phyloP scores from a whole-genome alignment of 2,329 filamentous ascomycete species.

The Botryotinia globosa region DNA sequence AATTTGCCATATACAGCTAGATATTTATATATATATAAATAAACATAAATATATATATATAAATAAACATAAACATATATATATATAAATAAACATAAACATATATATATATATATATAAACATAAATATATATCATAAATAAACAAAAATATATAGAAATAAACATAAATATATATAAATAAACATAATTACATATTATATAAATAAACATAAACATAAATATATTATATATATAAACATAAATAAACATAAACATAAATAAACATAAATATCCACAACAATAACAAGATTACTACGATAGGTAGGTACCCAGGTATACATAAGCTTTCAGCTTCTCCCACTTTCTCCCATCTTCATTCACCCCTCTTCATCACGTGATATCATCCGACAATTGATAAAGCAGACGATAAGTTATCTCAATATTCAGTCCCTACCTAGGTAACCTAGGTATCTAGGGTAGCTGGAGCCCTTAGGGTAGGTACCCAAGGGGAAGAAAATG shows the following conservation, averaged over 20 bases:
- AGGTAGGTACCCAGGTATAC: too few relatives aligned
- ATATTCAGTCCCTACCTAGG: too few relatives aligned
- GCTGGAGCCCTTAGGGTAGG: too few relatives aligned
- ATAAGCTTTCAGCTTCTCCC: too few relatives aligned
- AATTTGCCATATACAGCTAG: neutral
- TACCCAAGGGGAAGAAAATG: neutral
- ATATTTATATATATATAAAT: neutral
- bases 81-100: too few relatives aligned
- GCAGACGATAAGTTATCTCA: neutral
- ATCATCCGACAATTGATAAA: neutral
- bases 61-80: neutral
- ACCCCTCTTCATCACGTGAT: neutral
- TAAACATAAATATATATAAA: neutral
- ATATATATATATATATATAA: too few relatives aligned
- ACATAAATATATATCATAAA: neutral
- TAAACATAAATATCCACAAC: neutral
- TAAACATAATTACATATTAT: too few relatives aligned
- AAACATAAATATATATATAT: neutral
- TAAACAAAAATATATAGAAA: neutral
- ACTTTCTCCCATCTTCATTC: constrained; percentile 1
- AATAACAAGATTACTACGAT: too few relatives aligned
- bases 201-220: neutral
- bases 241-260: neutral
- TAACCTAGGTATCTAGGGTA: too few relatives aligned
- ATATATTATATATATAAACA: too few relatives aligned